phyloP scores from a whole-genome alignment of 495 filamentous ascomycete species.

The Trichoderma orchidacearum region DNA sequence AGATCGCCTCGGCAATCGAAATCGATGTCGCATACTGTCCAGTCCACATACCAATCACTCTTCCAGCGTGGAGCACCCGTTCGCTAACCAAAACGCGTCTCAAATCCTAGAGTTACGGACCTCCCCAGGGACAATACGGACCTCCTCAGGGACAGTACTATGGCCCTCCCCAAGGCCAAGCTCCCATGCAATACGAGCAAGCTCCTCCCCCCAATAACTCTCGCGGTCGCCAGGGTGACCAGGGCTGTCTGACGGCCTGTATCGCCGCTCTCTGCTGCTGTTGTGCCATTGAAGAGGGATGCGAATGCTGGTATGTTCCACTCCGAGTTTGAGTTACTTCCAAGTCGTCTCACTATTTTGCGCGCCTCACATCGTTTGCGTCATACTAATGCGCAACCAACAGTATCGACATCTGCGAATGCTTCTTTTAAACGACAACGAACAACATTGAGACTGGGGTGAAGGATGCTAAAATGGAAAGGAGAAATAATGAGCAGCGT shows the following conservation, averaged over 20 bases:
- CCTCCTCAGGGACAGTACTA: constrained; percentile 15
- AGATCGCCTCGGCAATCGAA: neutral
- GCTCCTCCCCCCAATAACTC: neutral
- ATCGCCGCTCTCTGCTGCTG: neutral
- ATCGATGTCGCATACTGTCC: neutral
- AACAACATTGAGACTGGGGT: neutral
- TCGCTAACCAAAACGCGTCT: constrained; percentile 3
- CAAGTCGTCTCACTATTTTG: too few relatives aligned
- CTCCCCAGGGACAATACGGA: constrained; percentile 10
- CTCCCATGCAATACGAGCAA: constrained; percentile 16
- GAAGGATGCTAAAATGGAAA: neutral
- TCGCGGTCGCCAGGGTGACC: neutral
- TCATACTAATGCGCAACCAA: neutral
- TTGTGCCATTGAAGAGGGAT: neutral
- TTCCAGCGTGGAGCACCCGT: too few relatives aligned
- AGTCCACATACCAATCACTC: too few relatives aligned
- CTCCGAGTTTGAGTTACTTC: too few relatives aligned
- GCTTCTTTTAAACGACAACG: neutral
- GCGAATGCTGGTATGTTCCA: neutral
- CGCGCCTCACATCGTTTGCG: neutral
- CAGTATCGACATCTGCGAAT: neutral
- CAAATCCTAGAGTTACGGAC: constrained; percentile 6
- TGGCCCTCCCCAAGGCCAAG: constrained; percentile 6
- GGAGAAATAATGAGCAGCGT: neutral
- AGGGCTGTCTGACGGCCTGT: neutral